Percentiles rank a stretch among this genome's conserved stretches.
Evolutionary conservation across 352 stramenopile species (phyloP).

Genomic region (Thraustochytrium sp.): DNA sequence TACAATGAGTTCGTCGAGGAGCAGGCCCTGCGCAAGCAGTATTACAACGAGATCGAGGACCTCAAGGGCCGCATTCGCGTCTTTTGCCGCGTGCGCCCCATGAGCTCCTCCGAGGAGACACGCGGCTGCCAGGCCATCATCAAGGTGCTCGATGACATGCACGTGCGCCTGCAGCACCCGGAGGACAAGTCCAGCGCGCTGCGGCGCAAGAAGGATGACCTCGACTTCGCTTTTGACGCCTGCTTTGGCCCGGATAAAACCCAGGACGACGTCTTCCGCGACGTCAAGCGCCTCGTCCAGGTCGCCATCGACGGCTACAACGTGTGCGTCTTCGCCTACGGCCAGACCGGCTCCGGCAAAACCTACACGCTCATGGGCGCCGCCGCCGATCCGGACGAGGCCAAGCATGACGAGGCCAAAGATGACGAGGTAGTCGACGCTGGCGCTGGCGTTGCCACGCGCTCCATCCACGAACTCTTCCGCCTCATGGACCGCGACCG

Average conservation of each 20-base stretch:
- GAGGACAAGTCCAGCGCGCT: slow-evolving; percentile 27
- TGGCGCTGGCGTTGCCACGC: slow-evolving; percentile 86
- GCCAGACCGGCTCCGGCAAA: slow-evolving; percentile 85
- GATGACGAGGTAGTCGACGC: neutral
- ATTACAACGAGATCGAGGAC: slow-evolving; percentile 99
- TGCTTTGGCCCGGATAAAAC: slow-evolving; percentile 85
- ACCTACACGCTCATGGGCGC: slow-evolving; percentile 95
- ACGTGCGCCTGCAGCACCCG: slow-evolving; percentile 41
- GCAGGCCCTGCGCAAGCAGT: slow-evolving; percentile 79
- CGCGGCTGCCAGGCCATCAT: neutral
- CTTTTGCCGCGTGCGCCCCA: slow-evolving; percentile 84
- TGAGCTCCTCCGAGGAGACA: slow-evolving; percentile 70
- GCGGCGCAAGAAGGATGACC: slow-evolving; percentile 13
- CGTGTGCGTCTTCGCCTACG: slow-evolving; percentile 91
- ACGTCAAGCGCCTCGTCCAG: slow-evolving; percentile 93
- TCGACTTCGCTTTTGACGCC: slow-evolving; percentile 90
- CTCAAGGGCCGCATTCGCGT: slow-evolving; percentile 98
- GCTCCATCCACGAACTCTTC: slow-evolving; percentile 92
- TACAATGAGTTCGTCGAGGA: slow-evolving; percentile 58
- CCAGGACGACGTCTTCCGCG: slow-evolving; percentile 91
- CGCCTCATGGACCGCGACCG: slow-evolving; percentile 74
- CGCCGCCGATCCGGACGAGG: slow-evolving; percentile 59
- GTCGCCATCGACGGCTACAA: slow-evolving; percentile 92
- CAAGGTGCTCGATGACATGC: slow-evolving; percentile 41
- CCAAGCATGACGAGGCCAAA: neutral